Base-by-base conservation (phyloP, 805 yeast genomes). In the Ogataea glucozyma region DNA sequence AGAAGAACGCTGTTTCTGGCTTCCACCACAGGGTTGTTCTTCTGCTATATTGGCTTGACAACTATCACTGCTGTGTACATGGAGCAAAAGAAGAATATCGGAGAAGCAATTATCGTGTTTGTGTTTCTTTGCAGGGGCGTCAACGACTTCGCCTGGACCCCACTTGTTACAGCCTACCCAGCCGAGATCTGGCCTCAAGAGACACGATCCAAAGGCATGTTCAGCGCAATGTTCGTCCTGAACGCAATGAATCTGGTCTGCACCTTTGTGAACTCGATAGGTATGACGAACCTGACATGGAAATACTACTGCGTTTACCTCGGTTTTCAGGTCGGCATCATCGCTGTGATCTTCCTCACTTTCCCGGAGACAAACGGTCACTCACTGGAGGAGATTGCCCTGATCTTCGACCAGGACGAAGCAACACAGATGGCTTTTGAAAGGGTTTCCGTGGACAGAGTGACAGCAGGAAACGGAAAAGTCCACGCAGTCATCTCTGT, bases 31-130 rank as follows among this genome's bases (percentile, higher is more conserved):
- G 60, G 62, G 20, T 71, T 74, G 72, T 52, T 66, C 44, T 26
- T 66, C 9, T 52, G 65, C 30, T 73, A 59, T 52, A 57, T 69
- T 14, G 63, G 71, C 35, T 71, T 75, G 70, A 73, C 78, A 2
- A 49, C 62, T 16, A 60, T 71, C 34, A 73, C 80, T 12, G 79
- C 80, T 2, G 54, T 70, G 30, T 71, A 70, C 56, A 72, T 67
- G 48, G 56, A 72, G 53, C 58, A 68, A 31, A 48, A 69, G 50
- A 71, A 69, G 51, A 56, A 62, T 43, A 65, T 73, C 43, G 70
- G 70, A 47, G 74, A 64, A 42, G 80, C 76, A 46, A 77, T 73
- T 19, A 62, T 76, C 52, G 77, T 77, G 14, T 71, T 76, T 74
- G 71, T 77, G 38, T 76, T 73, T 67, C 52, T 75, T 24, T 70